Evolutionary conservation across 208 protist genomes (phyloP).

Genomic region (Leishmania turanica): DNA sequence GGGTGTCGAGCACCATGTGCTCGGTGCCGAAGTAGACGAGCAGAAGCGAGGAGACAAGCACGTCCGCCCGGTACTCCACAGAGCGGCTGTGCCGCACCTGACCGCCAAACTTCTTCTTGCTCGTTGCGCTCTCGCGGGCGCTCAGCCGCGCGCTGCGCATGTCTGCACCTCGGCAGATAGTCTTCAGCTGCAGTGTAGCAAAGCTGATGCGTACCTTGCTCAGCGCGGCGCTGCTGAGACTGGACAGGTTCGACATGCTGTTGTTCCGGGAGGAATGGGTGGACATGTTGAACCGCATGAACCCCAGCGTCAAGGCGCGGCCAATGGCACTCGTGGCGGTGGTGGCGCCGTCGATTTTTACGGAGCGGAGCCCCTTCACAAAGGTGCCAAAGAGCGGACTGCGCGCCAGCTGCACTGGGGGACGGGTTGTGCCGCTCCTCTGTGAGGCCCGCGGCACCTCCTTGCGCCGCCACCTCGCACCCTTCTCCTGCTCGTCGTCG

Average conservation of each 20-base stretch:
- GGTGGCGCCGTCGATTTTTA: slow-evolving; percentile 3
- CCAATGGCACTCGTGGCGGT: neutral
- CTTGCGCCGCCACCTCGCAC: neutral
- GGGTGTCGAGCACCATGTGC: slow-evolving; percentile 8
- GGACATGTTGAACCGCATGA: slow-evolving; percentile 22
- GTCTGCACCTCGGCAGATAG: slow-evolving; percentile 13
- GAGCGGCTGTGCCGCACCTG: neutral
- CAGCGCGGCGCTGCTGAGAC: neutral
- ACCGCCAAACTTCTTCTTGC: neutral
- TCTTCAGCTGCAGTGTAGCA: slow-evolving; percentile 19
- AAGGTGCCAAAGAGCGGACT: slow-evolving; percentile 28
- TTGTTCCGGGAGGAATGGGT: slow-evolving; percentile 5
- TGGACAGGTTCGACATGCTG: slow-evolving; percentile 1
- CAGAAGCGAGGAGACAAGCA: slow-evolving; percentile 33
- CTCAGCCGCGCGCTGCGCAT: slow-evolving; percentile 19
- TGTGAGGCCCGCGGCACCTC: neutral
- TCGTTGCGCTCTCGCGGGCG: slow-evolving; percentile 7
- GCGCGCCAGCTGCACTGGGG: slow-evolving; percentile 13
- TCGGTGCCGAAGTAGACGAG: slow-evolving; percentile 32
- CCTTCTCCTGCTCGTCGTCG: neutral
- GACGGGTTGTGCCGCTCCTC: neutral
- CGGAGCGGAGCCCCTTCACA: slow-evolving; percentile 6
- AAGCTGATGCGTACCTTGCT: slow-evolving; percentile 18
- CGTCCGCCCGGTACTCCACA: slow-evolving; percentile 7
- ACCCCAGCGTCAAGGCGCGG: slow-evolving; percentile 13